Base-by-base conservation (phyloP, 2,329 filamentous ascomycete species). In the Talaromyces islandicus region DNA sequence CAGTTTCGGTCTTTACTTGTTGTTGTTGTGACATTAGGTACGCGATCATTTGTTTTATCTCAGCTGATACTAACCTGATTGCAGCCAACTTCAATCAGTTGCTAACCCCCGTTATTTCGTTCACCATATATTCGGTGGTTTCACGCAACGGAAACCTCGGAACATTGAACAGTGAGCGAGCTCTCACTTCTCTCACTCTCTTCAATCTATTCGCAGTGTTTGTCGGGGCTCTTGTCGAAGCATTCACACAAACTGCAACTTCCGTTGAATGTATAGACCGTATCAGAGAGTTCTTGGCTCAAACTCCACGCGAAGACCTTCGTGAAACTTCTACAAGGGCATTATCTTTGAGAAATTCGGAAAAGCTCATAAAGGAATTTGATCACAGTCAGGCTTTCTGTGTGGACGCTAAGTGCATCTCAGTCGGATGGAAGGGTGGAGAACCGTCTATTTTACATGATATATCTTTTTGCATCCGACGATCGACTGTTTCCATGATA, bases 401-500 rank as follows among this genome's bases (percentile, higher is more conserved):
- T 19, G 43, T 24, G 9, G 43, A 48, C 11, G 43, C 43, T 11
- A n/a, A 24, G 43, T 21, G 43, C 4, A 19, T 48, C n/a, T 48
- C 43, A 21, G 19, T 48, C 7, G 43, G 43, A 21, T 48, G 43
- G 43, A 48, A 48, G 43, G 43, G 43, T 6, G 43, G 43, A 21
- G 29, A 41, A 14, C 29, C 29, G 19, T 21, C 29, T 7, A 55
- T 55, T 41, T 17, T 55, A 19, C 53, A 66, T 17, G 59, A 61
- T 12, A 30, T 66, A 10, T 61, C 51, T 27, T 30, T 63, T n/a
- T 56, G 59, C 11, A 60, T 67, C 25, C 12, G 21, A 30, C 38
- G 41, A 10, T 54, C 27, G 5, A 29, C 57, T 24, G 58, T 62
- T 6, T 66, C 63, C 17, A 64, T 67, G 65, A 54, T 68, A 24